Base-by-base conservation (phyloP, 2,329 filamentous ascomycete genomes). In the Zasmidium cellare region DNA sequence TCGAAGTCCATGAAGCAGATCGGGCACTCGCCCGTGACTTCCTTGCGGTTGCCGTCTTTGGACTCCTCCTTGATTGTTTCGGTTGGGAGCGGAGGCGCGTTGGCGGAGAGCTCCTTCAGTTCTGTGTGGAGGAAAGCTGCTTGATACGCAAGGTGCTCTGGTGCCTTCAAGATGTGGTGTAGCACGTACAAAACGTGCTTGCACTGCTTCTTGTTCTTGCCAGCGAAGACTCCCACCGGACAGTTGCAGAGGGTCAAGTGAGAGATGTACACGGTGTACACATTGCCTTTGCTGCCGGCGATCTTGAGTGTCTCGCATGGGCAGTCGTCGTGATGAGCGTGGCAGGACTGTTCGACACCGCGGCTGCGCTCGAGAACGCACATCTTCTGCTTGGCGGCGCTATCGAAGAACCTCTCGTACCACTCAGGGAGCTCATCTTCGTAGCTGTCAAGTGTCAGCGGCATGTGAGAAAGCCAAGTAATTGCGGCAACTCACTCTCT, bases 161-260 rank as follows among this genome's bases (percentile, higher is more conserved):
- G 80, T 1, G 79, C 83, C 73, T 84, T 85, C 45, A 87, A 76
- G 1, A 84, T 80, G 23, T 82, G 80, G 50, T 81, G 72, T 56
- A 87, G 78, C 20, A 85, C 82, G 66, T 85, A 89, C 46, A 87
- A 60, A 23, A 86, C 75, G 64, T 89, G 87, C 67, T 87, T 87
- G 78, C 85, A 88, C 22, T 63, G 61, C 6, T 58, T 63, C 65
- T 85, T 82, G 46, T 83, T 82, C 57, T 62, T 65, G 38, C 57
- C 59, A 9, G 65, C 62, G 52, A 64, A 69, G 53, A 63, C 54
- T 44, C 50, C 55, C 24, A 64, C 61, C 6, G 65, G 63, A 24
- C 66, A 67, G 14, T 52, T 65, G 56, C 68, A 69, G 5, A 64
- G 73, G 0, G 84, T 83, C 11, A 77, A 65, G 53, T 81, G 80